Evolutionary conservation across 2,329 filamentous ascomycete species (phyloP).

Genomic region (Scleromitrula shiraiana): DNA sequence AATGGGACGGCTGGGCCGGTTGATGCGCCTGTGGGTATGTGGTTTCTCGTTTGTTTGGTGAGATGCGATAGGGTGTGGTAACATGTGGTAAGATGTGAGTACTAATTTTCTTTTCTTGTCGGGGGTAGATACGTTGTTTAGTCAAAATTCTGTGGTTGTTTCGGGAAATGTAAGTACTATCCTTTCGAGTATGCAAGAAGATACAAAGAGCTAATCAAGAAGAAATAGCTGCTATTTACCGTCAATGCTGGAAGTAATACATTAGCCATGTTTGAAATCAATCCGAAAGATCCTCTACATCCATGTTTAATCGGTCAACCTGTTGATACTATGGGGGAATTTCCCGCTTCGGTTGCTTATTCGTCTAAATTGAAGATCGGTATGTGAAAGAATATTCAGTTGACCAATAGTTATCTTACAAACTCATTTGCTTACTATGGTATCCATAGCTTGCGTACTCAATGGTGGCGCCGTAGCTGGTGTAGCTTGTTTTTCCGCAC

Average conservation of each 20-base stretch:
- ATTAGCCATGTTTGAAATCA: conserved; percentile 41
- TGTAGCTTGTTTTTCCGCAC: conserved; percentile 37
- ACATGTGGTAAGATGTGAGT: neutral
- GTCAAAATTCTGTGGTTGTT: conserved; percentile 43
- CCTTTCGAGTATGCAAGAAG: neutral
- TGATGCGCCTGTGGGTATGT: neutral
- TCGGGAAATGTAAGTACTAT: conserved; percentile 25
- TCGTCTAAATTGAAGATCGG: conserved; percentile 34
- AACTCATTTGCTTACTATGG: neutral
- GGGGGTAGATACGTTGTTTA: conserved; percentile 42
- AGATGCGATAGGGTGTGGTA: neutral
- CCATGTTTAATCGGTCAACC: conserved; percentile 39
- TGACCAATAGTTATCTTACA: neutral
- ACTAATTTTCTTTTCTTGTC: neutral
- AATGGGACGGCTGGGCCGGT: neutral
- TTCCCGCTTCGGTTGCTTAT: conserved; percentile 44
- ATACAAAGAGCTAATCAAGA: neutral
- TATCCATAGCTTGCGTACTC: conserved; percentile 36
- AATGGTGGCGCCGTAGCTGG: conserved; percentile 37
- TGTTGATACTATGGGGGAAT: conserved; percentile 39
- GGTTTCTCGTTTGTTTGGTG: neutral
- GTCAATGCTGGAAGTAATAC: conserved; percentile 47
- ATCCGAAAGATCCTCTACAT: conserved; percentile 33
- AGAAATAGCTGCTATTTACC: conserved; percentile 41
- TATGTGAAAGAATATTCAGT: neutral